Evolutionary conservation across 2,329 filamentous ascomycete genomes (phyloP).

Genomic region (Epichloe glyceriae): DNA sequence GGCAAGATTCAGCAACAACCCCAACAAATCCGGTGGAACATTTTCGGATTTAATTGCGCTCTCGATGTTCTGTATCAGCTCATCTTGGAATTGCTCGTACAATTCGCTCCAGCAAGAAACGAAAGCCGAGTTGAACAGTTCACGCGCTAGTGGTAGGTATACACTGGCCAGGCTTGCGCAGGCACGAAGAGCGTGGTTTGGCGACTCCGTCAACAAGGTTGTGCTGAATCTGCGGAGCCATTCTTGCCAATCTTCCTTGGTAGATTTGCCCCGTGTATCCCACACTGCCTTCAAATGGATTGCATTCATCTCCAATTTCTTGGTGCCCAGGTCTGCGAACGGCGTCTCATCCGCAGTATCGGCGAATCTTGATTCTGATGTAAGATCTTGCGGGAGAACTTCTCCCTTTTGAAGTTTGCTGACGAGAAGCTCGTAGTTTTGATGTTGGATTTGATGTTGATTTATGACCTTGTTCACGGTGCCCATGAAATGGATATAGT

Average conservation of each 20-base stretch:
- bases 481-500: slow-evolving; percentile 87
- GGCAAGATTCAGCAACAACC: slow-evolving; percentile 85
- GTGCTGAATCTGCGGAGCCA: slow-evolving; percentile 97
- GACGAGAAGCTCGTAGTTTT: slow-evolving; percentile 84
- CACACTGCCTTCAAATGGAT: slow-evolving; percentile 94
- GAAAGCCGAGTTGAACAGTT: slow-evolving; percentile 97
- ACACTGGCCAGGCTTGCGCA: slow-evolving; percentile 85
- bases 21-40: slow-evolving; percentile 88
- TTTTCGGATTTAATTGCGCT: slow-evolving; percentile 89
- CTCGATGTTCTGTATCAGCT: slow-evolving; percentile 90
- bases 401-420: slow-evolving; percentile 92
- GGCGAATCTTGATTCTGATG: slow-evolving; percentile 68
- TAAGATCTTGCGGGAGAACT: slow-evolving; percentile 86
- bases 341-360: slow-evolving; percentile 68
- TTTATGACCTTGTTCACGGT: slow-evolving; percentile 82
- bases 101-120: slow-evolving; percentile 98
- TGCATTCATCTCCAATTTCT: slow-evolving; percentile 94
- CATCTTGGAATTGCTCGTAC: slow-evolving; percentile 93
- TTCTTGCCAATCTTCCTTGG: slow-evolving; percentile 97
- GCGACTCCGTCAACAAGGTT: slow-evolving; percentile 86
- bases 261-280: slow-evolving; percentile 94
- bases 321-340: slow-evolving; percentile 72
- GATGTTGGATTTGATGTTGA: slow-evolving; percentile 69
- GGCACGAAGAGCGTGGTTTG: slow-evolving; percentile 85
- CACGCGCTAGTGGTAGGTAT: slow-evolving; percentile 80